Base-by-base conservation (phyloP, 2,329 filamentous ascomycete species). In the Cladophialophora psammophila region DNA sequence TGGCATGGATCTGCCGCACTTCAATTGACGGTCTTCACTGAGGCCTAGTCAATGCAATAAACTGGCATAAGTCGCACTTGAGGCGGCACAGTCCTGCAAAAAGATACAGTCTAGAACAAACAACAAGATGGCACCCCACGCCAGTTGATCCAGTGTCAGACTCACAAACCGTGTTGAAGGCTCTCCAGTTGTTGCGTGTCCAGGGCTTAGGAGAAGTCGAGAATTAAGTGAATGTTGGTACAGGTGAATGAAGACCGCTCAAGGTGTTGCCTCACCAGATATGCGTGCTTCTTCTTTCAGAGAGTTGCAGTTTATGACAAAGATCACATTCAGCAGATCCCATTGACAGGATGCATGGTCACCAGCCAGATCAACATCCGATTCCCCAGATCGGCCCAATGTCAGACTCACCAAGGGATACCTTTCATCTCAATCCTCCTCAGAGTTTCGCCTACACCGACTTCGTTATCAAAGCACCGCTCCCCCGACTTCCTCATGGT, bases 391-490 rank as follows among this genome's bases (percentile, higher is more conserved):
- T 6, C 26, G 7, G 9, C 50, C n/a, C 48, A 31, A 65, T 62
- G 54, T 13, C 61, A 48, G n/a, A 36, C 34, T 52, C 57, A 10
- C 12, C 48, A 9, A 40, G 42, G 20, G 45, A 63, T 35, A 13
- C 60, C 31, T 60, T 59, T 34, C 54, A 20, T n/a, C 32, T 70
- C 32, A 20, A 67, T 31, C 59, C 68, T 42, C 65, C 65, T 13
- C 57, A 64, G 32, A 15, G 6, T 0, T 65, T 70, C 31, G 15
- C 15, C 31, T 67, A 60, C 36, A 65, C 26, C 2, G 68, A 70
- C 35, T 70, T 64, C 55, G 68, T 70, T 18, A 63, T 70, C 59
- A 31, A 35, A 12, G 45, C 60, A 26, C 60, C 65, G 1, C 26
- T 40, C 5, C 60, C 63, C n/a, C 61, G 60, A 52, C 35, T 66